Base-by-base conservation (phyloP, 495 filamentous ascomycete species). In the Extremus antarcticus region DNA sequence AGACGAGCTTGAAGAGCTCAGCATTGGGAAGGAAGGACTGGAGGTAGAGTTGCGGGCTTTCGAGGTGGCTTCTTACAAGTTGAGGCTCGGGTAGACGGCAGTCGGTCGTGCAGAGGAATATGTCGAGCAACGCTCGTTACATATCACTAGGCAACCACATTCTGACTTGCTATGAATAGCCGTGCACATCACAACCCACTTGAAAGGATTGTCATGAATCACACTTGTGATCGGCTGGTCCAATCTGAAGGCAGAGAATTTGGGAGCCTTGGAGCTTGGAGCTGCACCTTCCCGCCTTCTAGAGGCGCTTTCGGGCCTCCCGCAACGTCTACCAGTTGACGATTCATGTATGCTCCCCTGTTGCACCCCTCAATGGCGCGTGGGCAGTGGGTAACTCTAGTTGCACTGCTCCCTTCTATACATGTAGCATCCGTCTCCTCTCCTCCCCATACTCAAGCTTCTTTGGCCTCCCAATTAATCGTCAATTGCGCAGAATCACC, bases 51-150 rank as follows among this genome's bases (percentile, higher is more conserved):
- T 96, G 59, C 77, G 82, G 69, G 80, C 90, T 23, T 98, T 95
- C 70, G 92, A 98, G 77, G 85, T 98, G 25, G 87, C 83, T 24
- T 94, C 86, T 0, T 95, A 78, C 65, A 80, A 85, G 64, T 71
- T 95, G 62, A 81, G 87, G 66, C 65, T 97, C 25, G 62, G 54
- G 41, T 58, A 39, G n/a, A n/a, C n/a, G n/a, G n/a, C n/a, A 39
- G 19, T 11, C n/a, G 11, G 10, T 20, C 10, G 13, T 13, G 29
- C 4, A 35, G 29, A 35, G 29, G 29, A 13, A 7, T 7, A 7
- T 35, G 29, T 35, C 29, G 7, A 13, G 29, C 29, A 35, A 7
- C 29, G n/a, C n/a, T n/a, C n/a, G n/a, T n/a, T n/a, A n/a, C n/a
- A n/a, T n/a, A n/a, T n/a, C n/a, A n/a, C n/a, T n/a, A n/a, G n/a